Evolutionary conservation across 1,284 basidiomycete species (phyloP).

Genomic region (Meira nashicola): DNA sequence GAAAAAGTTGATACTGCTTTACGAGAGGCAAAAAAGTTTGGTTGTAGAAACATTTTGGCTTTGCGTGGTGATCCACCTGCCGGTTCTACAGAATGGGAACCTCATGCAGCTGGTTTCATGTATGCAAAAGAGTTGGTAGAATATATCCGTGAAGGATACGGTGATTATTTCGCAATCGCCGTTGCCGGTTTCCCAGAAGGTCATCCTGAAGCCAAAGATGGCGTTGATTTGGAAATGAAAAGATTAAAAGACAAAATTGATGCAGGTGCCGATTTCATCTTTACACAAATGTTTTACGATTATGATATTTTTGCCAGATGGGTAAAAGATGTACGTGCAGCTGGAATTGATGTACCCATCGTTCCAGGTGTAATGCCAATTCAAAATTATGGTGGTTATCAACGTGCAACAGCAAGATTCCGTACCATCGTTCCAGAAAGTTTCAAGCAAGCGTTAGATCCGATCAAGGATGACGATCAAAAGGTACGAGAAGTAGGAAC

Average conservation of each 20-base stretch:
- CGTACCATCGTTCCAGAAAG: conserved; percentile 75
- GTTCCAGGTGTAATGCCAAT: conserved; percentile 95
- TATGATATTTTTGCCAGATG: conserved; percentile 76
- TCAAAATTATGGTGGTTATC: conserved; percentile 95
- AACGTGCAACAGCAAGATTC: conserved; percentile 82
- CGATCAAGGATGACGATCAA: conserved; percentile 65
- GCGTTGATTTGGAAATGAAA: conserved; percentile 64
- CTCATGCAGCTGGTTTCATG: conserved; percentile 44
- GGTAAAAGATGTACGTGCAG: conserved; percentile 62
- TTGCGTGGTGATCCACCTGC: conserved; percentile 32
- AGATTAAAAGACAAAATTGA: conserved; percentile 84
- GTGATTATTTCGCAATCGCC: conserved; percentile 51
- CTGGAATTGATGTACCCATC: conserved; percentile 82
- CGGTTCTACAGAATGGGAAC: conserved; percentile 16
- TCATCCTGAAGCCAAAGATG: conserved; percentile 56
- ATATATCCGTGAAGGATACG: conserved; percentile 48
- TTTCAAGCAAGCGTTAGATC: conserved; percentile 76
- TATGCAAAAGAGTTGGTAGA: conserved; percentile 47
- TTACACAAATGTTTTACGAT: conserved; percentile 95
- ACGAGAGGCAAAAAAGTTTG: conserved; percentile 82
- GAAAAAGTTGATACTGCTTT: conserved; percentile 89
- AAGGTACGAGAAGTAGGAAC: conserved; percentile 41
- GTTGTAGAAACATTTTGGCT: conserved; percentile 91
- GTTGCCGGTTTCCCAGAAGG: conserved; percentile 62
- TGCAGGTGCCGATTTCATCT: conserved; percentile 80